These are phyloP conservation scores for Globisporangium carolinianum DNA, from an alignment of 352 stramenopile species.

Conservation along the genomic window DNA sequence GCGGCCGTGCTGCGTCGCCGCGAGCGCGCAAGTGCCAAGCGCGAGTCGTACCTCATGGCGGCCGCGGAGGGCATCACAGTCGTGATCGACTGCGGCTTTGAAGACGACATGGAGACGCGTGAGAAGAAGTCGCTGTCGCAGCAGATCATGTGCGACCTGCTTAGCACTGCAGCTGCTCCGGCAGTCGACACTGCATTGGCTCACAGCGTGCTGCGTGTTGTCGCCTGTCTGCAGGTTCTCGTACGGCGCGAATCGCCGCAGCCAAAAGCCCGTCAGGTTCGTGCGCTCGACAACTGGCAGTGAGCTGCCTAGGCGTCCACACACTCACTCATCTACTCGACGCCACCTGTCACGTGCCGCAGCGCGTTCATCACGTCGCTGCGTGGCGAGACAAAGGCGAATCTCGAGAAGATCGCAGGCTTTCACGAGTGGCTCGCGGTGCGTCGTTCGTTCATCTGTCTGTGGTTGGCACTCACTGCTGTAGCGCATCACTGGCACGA, in stretches of 20 bases:
- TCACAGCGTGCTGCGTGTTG: no score
- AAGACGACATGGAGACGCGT: slow-evolving; percentile 89
- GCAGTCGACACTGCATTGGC: neutral
- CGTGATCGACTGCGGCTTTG: slow-evolving; percentile 93
- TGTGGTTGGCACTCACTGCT: neutral
- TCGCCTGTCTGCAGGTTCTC: slow-evolving; percentile 51
- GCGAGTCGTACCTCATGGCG: slow-evolving; percentile 68
- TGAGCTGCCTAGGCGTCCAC: no score
- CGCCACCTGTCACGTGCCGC: neutral
- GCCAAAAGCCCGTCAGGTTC: slow-evolving; percentile 45
- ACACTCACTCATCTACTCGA: neutral
- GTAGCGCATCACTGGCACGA: neutral
- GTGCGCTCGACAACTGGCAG: neutral
- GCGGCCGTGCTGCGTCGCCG: slow-evolving; percentile 55
- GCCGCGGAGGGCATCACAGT: slow-evolving; percentile 77
- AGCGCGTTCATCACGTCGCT: slow-evolving; percentile 68
- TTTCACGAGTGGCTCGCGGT: slow-evolving; percentile 81
- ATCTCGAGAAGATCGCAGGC: slow-evolving; percentile 88
- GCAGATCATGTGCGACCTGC: slow-evolving; percentile 84
- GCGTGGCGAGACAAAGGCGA: slow-evolving; percentile 60
- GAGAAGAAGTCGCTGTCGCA: slow-evolving; percentile 92
- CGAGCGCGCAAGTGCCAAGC: slow-evolving; percentile 61
- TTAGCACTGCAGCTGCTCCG: no score
- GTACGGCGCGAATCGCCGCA: slow-evolving; percentile 71
- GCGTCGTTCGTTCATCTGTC: neutral